phyloP scores from a whole-genome alignment of 345 rosid genomes.

The Lepidium africanum region DNA sequence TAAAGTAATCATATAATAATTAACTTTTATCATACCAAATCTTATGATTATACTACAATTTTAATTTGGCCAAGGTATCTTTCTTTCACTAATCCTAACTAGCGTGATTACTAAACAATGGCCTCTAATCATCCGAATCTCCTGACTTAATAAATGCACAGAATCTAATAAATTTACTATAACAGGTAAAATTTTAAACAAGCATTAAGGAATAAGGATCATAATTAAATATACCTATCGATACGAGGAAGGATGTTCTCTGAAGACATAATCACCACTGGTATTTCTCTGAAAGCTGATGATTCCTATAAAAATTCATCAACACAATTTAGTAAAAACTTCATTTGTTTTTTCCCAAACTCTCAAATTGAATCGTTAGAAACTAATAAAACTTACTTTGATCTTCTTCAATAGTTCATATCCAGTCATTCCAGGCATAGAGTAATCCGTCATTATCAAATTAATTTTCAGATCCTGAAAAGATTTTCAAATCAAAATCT shows the following conservation, averaged over 20 bases:
- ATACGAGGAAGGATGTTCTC: slow-evolving; percentile 67
- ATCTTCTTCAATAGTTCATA: slow-evolving; percentile 73
- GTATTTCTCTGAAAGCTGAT: slow-evolving; percentile 62
- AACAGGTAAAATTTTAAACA: background rate
- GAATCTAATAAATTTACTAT: background rate
- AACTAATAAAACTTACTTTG: slow-evolving; percentile 34
- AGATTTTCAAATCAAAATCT: background rate
- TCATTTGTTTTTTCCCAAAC: background rate
- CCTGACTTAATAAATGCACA: slow-evolving; percentile 13
- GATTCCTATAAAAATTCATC: slow-evolving; percentile 41
- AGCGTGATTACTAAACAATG: slow-evolving; percentile 10
- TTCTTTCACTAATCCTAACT: background rate
- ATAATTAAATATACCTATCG: slow-evolving; percentile 45
- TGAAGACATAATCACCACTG: slow-evolving; percentile 85
- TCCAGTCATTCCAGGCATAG: slow-evolving; percentile 89
- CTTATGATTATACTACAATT: background rate
- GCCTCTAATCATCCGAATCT: slow-evolving; percentile 6
- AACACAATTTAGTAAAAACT: background rate
- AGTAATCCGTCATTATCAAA: slow-evolving; percentile 71
- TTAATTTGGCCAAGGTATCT: slow-evolving; percentile 16
- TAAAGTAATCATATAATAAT: slow-evolving; percentile 4
- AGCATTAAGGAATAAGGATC: background rate
- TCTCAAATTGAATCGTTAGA: background rate
- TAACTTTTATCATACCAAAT: background rate
- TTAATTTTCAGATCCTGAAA: slow-evolving; percentile 69